Percentiles rank a stretch among this genome's conserved stretches.
Evolutionary conservation across 257 asterid genomes (phyloP).

Genomic region (Primulina eburnea): DNA sequence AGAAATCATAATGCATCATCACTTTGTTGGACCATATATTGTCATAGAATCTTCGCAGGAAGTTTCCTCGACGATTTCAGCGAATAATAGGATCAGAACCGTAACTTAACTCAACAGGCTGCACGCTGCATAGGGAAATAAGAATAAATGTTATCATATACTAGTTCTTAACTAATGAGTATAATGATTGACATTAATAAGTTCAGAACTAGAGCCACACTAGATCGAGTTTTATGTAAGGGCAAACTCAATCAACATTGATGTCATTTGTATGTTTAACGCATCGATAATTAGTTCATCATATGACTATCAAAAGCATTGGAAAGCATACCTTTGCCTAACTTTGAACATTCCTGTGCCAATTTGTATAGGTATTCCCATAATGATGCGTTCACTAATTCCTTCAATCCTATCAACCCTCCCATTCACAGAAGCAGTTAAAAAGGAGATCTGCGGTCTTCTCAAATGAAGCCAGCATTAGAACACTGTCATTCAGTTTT

Average conservation of each 20-base stretch:
- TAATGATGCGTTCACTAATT: conserved; percentile 84
- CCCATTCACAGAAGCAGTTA: conserved; percentile 79
- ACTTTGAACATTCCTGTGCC: conserved; percentile 94
- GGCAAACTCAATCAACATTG: too few relatives aligned
- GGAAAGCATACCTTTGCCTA: conserved; percentile 54
- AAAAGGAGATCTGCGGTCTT: conserved; percentile 84
- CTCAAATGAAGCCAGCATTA: conserved; percentile 95
- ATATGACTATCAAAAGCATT: neutral
- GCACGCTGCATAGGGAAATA: conserved; percentile 40
- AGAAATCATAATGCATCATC: neutral
- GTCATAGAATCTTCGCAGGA: neutral
- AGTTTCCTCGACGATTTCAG: conserved; percentile 26
- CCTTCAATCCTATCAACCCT: conserved; percentile 86
- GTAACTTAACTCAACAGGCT: conserved; percentile 45
- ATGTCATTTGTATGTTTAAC: neutral
- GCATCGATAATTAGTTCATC: neutral
- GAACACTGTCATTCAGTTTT: conserved; percentile 86
- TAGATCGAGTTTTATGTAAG: neutral
- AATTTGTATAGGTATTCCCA: conserved; percentile 83
- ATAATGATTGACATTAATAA: neutral
- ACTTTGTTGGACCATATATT: neutral
- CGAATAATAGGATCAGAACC: conserved; percentile 45
- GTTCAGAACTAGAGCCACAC: neutral
- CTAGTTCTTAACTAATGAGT: neutral
- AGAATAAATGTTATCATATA: conserved; percentile 2